These are phyloP conservation scores for Laguncularia racemosa DNA, from an alignment of 345 rosid genomes.

Conservation along the genomic window DNA sequence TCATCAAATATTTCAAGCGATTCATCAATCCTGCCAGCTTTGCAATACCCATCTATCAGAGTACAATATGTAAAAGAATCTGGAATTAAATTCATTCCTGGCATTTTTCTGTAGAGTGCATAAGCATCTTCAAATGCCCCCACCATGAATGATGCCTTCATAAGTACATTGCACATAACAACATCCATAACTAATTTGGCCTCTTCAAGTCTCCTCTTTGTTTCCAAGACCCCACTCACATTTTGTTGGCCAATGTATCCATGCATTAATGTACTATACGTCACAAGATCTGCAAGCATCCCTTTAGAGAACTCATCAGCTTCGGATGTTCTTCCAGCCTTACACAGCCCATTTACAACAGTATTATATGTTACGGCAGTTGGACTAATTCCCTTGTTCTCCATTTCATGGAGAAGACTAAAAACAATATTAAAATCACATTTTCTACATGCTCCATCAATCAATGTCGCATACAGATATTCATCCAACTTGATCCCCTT, in stretches of 20 bases:
- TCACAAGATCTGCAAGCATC: slow-evolving; percentile 44
- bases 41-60: slow-evolving; percentile 54
- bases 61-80: slow-evolving; percentile 50
- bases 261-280: slow-evolving; percentile 59
- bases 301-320: slow-evolving; percentile 63
- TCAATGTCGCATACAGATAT: slow-evolving; percentile 61
- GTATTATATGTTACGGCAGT: slow-evolving; percentile 50
- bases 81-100: slow-evolving; percentile 45
- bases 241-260: slow-evolving; percentile 54
- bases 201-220: slow-evolving; percentile 43
- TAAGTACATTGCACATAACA: slow-evolving; percentile 61
- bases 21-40: slow-evolving; percentile 56
- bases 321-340: slow-evolving; percentile 52
- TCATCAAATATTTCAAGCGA: slow-evolving; percentile 77
- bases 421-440: slow-evolving; percentile 45
- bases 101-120: slow-evolving; percentile 53
- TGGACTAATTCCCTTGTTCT: slow-evolving; percentile 54
- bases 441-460: slow-evolving; percentile 55
- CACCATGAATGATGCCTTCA: slow-evolving; percentile 59
- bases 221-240: slow-evolving; percentile 39
- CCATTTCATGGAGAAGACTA: slow-evolving; percentile 60
- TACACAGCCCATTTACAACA: slow-evolving; percentile 64
- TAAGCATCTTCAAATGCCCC: slow-evolving; percentile 71
- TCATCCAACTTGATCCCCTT: slow-evolving; percentile 55
- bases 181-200: slow-evolving; percentile 49